These are phyloP conservation scores for Mucor saturninus DNA, from an alignment of 371 early-diverging fungal genomes.

Conservation along the genomic window DNA sequence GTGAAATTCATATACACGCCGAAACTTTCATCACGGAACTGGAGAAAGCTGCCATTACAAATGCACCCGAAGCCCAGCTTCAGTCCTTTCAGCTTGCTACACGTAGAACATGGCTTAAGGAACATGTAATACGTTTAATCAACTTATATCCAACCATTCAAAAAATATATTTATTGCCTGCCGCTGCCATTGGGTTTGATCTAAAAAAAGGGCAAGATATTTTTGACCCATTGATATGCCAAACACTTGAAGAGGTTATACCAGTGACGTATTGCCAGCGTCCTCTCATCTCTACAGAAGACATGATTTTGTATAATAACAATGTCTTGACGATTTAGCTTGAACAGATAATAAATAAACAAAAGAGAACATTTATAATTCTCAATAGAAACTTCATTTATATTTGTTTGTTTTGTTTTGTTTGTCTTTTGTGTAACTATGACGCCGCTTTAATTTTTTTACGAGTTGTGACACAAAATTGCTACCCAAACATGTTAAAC, in stretches of 20 bases:
- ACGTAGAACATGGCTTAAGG: slow-evolving; percentile 23
- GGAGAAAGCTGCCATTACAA: slow-evolving; percentile 4
- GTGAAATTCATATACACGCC: slow-evolving; percentile 39
- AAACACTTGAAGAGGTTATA: not conserved
- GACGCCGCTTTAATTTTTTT: no score
- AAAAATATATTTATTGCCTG: slow-evolving; percentile 15
- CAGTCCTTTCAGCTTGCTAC: slow-evolving; percentile 22
- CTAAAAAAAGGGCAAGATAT: not conserved
- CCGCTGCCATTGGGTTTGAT: slow-evolving; percentile 8
- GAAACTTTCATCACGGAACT: slow-evolving; percentile 33
- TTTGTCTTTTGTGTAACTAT: no score
- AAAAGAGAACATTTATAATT: no score
- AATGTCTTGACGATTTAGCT: not conserved
- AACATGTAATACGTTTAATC: slow-evolving; percentile 20
- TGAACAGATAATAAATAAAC: not conserved
- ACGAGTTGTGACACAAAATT: no score
- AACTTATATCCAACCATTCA: slow-evolving; percentile 17
- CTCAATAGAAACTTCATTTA: no score
- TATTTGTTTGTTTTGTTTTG: no score
- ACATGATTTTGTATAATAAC: slow-evolving; percentile 4
- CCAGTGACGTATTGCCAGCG: not conserved
- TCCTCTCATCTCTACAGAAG: slow-evolving; percentile 1
- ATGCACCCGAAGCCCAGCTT: not conserved
- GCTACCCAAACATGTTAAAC: no score
- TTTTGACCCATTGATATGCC: not conserved